Conservation (phyloP, 495 filamentous ascomycete genomes). For the Penicillium silybi region DNA sequence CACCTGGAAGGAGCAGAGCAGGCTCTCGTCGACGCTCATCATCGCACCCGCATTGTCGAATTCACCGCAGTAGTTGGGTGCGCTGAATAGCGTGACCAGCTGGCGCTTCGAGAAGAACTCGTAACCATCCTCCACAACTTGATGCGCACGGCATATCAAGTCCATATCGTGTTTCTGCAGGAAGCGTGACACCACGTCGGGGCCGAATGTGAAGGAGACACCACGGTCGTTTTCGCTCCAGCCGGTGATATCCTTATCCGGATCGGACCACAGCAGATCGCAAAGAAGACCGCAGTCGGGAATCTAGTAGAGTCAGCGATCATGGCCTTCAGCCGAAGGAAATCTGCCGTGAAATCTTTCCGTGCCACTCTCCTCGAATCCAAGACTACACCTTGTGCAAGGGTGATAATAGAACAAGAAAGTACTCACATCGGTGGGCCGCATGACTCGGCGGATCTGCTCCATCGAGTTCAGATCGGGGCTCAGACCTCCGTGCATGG, state of each 20-base stretch:
- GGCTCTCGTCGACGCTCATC: constrained; percentile 99
- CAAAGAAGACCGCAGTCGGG: constrained; percentile 97
- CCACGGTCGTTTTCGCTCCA: constrained; percentile 99
- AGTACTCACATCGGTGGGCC: constrained; percentile 88
- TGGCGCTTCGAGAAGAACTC: constrained; percentile 99
- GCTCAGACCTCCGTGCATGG: constrained; percentile 97
- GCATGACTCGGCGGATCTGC: constrained; percentile 98
- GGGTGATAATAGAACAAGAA: background rate
- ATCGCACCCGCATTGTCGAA: constrained; percentile 99
- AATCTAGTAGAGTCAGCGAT: constrained; percentile 67
- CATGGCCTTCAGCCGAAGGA: constrained; percentile 39
- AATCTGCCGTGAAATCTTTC: constrained; percentile 28
- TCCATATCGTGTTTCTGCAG: constrained; percentile 99
- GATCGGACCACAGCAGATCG: constrained; percentile 97
- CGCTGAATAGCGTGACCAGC: constrained; percentile 95
- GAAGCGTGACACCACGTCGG: constrained; percentile 98
- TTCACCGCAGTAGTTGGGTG: constrained; percentile 98
- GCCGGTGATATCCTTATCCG: constrained; percentile 99
- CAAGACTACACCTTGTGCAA: constrained; percentile 1
- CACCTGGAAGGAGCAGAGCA: constrained; percentile 99
- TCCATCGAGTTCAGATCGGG: constrained; percentile 99
- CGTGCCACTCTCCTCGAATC: constrained; percentile 9
- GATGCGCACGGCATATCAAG: constrained; percentile 96
- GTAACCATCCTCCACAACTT: constrained; percentile 98
- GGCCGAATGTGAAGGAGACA: constrained; percentile 98